Base-by-base conservation (phyloP, 371 early-diverging fungal species). In the Amoeboaphelidium protococcarum region DNA sequence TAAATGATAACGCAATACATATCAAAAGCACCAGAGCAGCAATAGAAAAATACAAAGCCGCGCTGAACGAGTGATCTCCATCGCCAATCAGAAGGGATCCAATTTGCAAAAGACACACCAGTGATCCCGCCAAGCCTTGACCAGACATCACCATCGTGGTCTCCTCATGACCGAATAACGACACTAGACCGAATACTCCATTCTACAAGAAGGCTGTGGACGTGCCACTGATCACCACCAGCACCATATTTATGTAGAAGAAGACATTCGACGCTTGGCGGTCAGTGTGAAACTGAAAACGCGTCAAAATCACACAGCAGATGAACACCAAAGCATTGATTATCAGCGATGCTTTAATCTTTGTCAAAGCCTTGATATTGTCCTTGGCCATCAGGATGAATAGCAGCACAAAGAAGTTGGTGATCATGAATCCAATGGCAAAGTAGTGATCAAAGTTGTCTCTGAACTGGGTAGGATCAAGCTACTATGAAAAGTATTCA, bases 361-460 rank as follows among this genome's bases (percentile, higher is more conserved):
- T 56, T 4, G 50, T 48, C 21, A 58, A 51, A 21, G 50, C 47
- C 31, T 57, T 54, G 27, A 54, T 52, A 59, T 59, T 47, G 23
- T 13, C 22, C 16, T 26, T 22, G 16, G 25, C 21, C 6, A 63
- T 64, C 49, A 79, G 58, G 12, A 76, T 61, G 31, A 65, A 55
- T 19, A 62, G 54, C 47, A 73, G 69, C 24, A 61, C 64, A 3
- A 68, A 25, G 19, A 80, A 52, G 55, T 74, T 74, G 37, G 67
- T 63, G 16, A 61, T 59, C 55, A 72, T 76, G 47, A 66, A 76
- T 24, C 58, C 67, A 16, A 71, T 65, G 1, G 77, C 72, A 53
- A 80, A 82, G 58, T 72, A 80, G 61, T 76, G 78, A 52, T 75
- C 74, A 54, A 80, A 82, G 20, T 64, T 72, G 44, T 68, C 58